phyloP scores from a whole-genome alignment of 2,329 filamentous ascomycete species.

The Trichoderma breve region DNA sequence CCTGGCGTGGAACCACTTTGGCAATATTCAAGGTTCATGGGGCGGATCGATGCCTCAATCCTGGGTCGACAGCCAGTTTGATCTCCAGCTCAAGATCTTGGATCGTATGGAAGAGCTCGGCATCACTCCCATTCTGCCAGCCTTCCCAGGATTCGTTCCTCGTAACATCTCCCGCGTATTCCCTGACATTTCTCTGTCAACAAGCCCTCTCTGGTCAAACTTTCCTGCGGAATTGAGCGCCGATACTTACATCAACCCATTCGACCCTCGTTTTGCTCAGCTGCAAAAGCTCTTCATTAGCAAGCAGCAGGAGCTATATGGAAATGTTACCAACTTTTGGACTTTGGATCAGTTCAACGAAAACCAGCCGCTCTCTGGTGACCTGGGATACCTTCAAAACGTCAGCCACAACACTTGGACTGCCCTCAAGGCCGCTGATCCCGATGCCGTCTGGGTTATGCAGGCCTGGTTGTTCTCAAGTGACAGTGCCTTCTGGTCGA shows the following conservation, averaged over 20 bases:
- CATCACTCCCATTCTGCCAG: constrained; percentile 51
- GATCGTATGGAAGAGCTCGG: constrained; percentile 50
- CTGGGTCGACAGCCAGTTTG: constrained; percentile 49
- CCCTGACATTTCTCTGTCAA: constrained; percentile 45
- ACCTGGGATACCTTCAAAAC: constrained; percentile 43
- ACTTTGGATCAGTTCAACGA: constrained; percentile 54
- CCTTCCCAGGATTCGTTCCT: constrained; percentile 51
- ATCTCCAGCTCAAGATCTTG: constrained; percentile 48
- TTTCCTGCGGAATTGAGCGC: constrained; percentile 44
- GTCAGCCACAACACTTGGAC: constrained; percentile 42
- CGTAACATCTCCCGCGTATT: constrained; percentile 38
- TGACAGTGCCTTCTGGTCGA: constrained; percentile 43
- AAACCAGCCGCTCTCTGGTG: constrained; percentile 47
- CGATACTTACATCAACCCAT: constrained; percentile 47
- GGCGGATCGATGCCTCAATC: constrained; percentile 40
- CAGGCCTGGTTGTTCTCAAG: constrained; percentile 52
- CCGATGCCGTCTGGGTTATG: constrained; percentile 51
- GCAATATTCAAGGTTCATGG: constrained; percentile 53
- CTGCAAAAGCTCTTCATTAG: constrained; percentile 46
- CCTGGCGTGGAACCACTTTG: constrained; percentile 52
- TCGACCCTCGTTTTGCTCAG: constrained; percentile 41
- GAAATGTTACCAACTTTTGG: constrained; percentile 47
- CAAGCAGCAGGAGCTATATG: constrained; percentile 46
- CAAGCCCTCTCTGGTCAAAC: constrained; percentile 43
- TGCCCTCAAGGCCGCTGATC: constrained; percentile 47